Evolutionary conservation across 164 flowering plant species (phyloP).

Genomic region (Sextonia rubra): DNA sequence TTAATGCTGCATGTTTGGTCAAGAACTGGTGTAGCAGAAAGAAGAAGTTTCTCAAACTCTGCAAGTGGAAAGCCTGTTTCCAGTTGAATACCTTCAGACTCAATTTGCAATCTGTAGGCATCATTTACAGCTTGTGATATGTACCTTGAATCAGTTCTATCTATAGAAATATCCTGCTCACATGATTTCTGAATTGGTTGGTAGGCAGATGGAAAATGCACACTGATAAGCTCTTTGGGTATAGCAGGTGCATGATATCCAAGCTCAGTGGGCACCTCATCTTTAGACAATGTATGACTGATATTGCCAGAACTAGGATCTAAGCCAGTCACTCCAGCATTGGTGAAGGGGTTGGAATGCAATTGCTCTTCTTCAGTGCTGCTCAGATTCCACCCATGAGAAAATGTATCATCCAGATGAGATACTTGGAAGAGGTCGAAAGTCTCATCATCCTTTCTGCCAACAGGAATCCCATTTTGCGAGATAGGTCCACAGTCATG

Average conservation of each 20-base stretch:
- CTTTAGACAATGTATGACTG: conserved; percentile 6
- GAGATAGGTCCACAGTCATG: conserved; percentile 24
- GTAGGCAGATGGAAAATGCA: conserved; percentile 10
- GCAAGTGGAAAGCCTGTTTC: conserved; percentile 55
- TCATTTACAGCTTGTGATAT: conserved; percentile 35
- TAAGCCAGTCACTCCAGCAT: conserved; percentile 5
- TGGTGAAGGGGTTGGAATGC: conserved; percentile 11
- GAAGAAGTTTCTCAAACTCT: conserved; percentile 57
- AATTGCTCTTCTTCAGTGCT: conserved; percentile 10
- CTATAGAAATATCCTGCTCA: conserved; percentile 1
- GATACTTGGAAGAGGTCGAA: conserved; percentile 10
- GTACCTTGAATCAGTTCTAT: conserved; percentile 16
- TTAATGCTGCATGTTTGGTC: conserved; percentile 11
- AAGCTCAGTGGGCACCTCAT: conserved; percentile 10
- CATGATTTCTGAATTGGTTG: conserved; percentile 3
- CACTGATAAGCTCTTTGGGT: conserved; percentile 9
- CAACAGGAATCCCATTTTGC: conserved; percentile 52
- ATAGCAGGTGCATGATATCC: conserved; percentile 5
- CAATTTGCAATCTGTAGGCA: conserved; percentile 37
- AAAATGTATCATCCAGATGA: conserved; percentile 15
- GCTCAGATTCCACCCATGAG: conserved; percentile 12
- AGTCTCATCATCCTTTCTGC: conserved; percentile 25
- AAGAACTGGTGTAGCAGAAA: conserved; percentile 50
- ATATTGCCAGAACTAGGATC: conserved; percentile 12
- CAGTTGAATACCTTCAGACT: conserved; percentile 44